These are phyloP conservation scores for Quercus parvula DNA, from an alignment of 306 rosid genomes.

Conservation along the genomic window DNA sequence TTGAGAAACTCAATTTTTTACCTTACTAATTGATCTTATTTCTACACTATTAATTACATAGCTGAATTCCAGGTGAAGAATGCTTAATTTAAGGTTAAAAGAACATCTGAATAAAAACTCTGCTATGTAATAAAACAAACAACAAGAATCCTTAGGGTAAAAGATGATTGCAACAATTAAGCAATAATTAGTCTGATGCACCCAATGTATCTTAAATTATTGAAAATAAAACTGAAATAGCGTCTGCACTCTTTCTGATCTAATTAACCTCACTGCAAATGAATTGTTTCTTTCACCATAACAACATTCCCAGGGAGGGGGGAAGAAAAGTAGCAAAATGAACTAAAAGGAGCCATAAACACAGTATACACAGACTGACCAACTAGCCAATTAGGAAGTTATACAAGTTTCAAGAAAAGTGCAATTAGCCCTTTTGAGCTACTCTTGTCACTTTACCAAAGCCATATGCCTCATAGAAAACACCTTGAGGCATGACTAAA, in stretches of 20 bases:
- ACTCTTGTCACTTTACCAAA: neutral
- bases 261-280: neutral
- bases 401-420: neutral
- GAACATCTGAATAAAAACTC: neutral
- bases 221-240: neutral
- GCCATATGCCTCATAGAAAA: neutral
- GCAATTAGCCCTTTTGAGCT: neutral
- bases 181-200: no score
- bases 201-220: neutral
- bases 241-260: neutral
- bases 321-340: neutral
- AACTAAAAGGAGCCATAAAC: neutral
- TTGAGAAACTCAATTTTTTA: neutral
- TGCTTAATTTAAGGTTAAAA: neutral
- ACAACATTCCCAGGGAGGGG: neutral
- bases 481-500: neutral
- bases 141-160: neutral
- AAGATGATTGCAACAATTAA: no score
- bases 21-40: neutral
- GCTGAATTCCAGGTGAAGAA: neutral
- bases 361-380: neutral
- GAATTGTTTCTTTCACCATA: neutral
- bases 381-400: neutral
- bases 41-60: neutral
- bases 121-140: neutral